Evolutionary conservation across 352 stramenopile species (phyloP).

Genomic region (Globisporangium spiculum): DNA sequence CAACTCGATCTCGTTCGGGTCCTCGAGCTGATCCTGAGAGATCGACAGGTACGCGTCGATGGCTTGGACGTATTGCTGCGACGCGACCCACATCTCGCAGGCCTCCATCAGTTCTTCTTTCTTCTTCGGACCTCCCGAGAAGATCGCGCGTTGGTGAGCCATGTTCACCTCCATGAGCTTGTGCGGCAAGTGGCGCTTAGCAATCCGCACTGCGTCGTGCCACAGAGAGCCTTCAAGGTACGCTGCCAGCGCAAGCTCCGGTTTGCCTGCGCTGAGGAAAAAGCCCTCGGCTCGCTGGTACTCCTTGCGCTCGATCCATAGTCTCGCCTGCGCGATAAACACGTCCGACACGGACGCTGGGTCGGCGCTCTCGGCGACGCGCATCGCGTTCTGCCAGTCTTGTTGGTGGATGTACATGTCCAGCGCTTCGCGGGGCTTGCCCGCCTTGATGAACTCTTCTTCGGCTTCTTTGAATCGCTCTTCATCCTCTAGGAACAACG

Average conservation of each 20-base stretch:
- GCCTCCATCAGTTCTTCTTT: conserved; percentile 84
- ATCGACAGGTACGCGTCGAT: conserved; percentile 92
- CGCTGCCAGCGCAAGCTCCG: conserved; percentile 84
- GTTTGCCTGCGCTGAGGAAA: conserved; percentile 90
- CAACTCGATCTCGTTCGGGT: conserved; percentile 76
- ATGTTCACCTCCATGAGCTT: conserved; percentile 91
- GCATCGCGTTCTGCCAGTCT: conserved; percentile 90
- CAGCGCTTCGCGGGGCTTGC: conserved; percentile 91
- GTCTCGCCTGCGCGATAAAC: conserved; percentile 88
- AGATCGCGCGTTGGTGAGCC: conserved; percentile 76
- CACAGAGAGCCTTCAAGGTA: conserved; percentile 88
- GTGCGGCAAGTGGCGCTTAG: conserved; percentile 90
- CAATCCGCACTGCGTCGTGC: conserved; percentile 87
- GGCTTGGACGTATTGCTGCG: conserved; percentile 86
- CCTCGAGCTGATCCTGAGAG: conserved; percentile 58
- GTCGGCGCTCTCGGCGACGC: conserved; percentile 90
- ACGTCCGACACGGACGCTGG: conserved; percentile 87
- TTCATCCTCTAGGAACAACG: conserved; percentile 92
- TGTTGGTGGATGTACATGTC: conserved; percentile 97
- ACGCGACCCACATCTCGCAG: conserved; percentile 87
- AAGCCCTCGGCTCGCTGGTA: conserved; percentile 84
- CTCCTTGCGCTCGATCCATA: conserved; percentile 86
- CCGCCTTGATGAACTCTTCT: conserved; percentile 90
- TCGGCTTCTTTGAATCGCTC: conserved; percentile 92
- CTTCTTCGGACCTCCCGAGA: conserved; percentile 67